Conservation (phyloP, 495 filamentous ascomycete genomes). For the Glarea lozoyensis region DNA sequence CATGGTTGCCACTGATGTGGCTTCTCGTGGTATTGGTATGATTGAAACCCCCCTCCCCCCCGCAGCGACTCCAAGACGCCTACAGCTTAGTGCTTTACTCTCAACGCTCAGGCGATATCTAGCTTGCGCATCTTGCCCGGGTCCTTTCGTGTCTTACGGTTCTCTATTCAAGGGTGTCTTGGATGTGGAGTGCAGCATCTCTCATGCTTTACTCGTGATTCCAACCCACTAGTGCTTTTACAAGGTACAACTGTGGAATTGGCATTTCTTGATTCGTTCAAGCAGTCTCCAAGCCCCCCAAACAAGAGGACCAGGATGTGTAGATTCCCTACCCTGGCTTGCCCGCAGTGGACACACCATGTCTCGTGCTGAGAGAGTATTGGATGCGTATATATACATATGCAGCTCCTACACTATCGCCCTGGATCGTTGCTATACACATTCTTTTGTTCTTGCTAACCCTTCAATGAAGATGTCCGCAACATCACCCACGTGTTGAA, state of each 20-base stretch:
- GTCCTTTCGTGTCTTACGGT: conserved; percentile 71
- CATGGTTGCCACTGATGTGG: conserved; percentile 98
- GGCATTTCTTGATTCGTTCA: conserved; percentile 63
- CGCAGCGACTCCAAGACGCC: conserved; percentile 57
- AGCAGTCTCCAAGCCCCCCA: conserved; percentile 51
- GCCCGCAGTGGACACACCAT: conserved; percentile 20
- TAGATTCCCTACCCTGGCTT: conserved; percentile 39
- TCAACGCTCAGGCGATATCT: conserved; percentile 69
- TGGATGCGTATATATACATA: conserved; percentile 21
- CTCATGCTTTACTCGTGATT: conserved; percentile 59
- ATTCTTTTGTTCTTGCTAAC: conserved; percentile 66
- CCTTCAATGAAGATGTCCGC: conserved; percentile 84
- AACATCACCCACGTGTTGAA: conserved; percentile 99
- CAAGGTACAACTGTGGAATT: conserved; percentile 63
- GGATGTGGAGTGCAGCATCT: conserved; percentile 71
- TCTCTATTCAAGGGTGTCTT: conserved; percentile 70
- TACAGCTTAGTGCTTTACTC: conserved; percentile 83
- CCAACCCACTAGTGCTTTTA: conserved; percentile 61
- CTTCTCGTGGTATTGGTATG: conserved; percentile 99
- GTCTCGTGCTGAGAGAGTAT: conserved; percentile 25
- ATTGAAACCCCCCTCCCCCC: conserved; percentile 49
- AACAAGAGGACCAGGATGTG: conserved; percentile 62
- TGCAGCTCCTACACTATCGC: conserved; percentile 26
- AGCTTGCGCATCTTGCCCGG: conserved; percentile 77
- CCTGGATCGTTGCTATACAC: conserved; percentile 49